Conservation (phyloP, 257 asterid genomes). For the Plantago ovata region DNA sequence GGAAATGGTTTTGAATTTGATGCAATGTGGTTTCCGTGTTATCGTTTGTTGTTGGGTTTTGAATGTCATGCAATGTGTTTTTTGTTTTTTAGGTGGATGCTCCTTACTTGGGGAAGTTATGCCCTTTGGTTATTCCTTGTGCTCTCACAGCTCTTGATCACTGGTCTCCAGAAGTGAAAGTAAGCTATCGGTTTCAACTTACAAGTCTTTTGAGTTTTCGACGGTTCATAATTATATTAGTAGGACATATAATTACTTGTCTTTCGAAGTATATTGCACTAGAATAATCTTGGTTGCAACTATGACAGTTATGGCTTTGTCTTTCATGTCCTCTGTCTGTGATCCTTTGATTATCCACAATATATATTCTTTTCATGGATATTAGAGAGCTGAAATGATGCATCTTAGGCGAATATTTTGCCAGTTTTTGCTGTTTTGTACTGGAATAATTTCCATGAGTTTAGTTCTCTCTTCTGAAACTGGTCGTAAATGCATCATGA, state of each 20-base stretch:
- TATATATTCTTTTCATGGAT: too few relatives aligned
- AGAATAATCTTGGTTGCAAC: too few relatives aligned
- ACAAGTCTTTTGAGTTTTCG: neutral
- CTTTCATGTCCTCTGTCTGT: too few relatives aligned
- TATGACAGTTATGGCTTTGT: too few relatives aligned
- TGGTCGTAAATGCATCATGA: too few relatives aligned
- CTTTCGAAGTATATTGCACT: neutral
- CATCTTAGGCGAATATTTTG: too few relatives aligned
- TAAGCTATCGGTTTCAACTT: constrained; percentile 22
- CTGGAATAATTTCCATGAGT: too few relatives aligned
- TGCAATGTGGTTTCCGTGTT: constrained; percentile 10
- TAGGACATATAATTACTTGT: neutral
- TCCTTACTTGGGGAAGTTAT: constrained; percentile 67
- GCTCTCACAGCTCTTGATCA: constrained; percentile 90
- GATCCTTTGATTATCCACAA: too few relatives aligned
- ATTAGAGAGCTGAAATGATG: too few relatives aligned
- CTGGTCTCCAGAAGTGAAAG: constrained; percentile 96
- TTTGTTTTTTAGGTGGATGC: constrained; percentile 57
- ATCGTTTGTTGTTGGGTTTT: too few relatives aligned
- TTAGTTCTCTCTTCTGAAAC: too few relatives aligned
- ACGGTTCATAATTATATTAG: neutral
- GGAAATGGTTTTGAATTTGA: constrained; percentile 5
- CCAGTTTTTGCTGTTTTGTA: too few relatives aligned
- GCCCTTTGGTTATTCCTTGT: constrained; percentile 81
- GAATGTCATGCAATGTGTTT: constrained; percentile 8